phyloP scores from a whole-genome alignment of 345 rosid species.

The Combretum micranthum region DNA sequence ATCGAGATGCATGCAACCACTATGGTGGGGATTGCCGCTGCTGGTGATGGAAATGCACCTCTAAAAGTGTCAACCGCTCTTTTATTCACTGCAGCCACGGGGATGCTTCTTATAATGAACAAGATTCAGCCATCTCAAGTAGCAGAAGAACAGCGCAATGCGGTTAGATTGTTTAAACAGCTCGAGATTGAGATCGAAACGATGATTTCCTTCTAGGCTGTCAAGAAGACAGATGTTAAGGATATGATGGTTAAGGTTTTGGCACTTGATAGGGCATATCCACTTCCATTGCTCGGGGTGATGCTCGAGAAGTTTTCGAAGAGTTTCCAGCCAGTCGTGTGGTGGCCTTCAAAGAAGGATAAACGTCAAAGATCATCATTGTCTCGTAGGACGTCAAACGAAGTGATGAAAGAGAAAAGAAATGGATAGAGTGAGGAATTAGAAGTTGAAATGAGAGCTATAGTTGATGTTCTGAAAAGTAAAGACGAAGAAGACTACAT shows the following conservation, averaged over 20 bases:
- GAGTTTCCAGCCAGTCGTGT: constrained; percentile 20
- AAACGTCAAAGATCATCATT: neutral
- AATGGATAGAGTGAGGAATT: constrained; percentile 26
- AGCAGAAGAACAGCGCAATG: constrained; percentile 17
- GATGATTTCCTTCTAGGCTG: neutral
- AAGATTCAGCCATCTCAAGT: constrained; percentile 23
- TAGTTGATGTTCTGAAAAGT: constrained; percentile 23
- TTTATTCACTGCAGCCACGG: constrained; percentile 12
- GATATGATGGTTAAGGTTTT: constrained; percentile 27
- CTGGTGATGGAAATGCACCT: neutral
- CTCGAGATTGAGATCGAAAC: constrained; percentile 1
- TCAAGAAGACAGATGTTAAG: constrained; percentile 3
- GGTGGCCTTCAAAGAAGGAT: constrained; percentile 23
- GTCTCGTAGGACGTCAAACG: neutral
- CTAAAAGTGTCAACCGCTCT: neutral
- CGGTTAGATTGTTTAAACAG: constrained; percentile 10
- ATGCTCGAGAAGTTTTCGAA: constrained; percentile 30
- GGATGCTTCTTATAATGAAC: constrained; percentile 13
- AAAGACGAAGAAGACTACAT: constrained; percentile 32
- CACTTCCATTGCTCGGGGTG: constrained; percentile 31
- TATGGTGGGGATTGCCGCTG: neutral
- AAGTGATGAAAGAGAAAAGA: neutral
- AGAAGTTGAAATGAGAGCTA: constrained; percentile 36
- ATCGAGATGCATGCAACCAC: constrained; percentile 1
- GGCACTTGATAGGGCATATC: constrained; percentile 37